A percentile compares a stretch with the other conserved stretches of the same genome.
Conservation (phyloP, 805 yeast species). For the Cyberlindnera nakhonratchasimensis region DNA sequence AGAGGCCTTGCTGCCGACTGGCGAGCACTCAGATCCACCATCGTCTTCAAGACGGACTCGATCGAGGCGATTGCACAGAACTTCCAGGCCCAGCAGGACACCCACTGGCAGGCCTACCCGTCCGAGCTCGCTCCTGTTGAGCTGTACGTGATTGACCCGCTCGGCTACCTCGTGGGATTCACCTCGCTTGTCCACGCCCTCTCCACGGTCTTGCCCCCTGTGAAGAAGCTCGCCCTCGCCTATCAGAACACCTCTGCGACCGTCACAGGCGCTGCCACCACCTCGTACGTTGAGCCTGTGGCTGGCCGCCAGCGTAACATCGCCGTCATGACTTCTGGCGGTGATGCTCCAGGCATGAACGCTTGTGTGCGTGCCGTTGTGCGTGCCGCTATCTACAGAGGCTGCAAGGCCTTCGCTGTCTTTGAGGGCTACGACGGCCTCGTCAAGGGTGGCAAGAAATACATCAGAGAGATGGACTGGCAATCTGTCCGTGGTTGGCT, state of each 20-base stretch:
- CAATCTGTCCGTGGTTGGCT: constrained; percentile 93
- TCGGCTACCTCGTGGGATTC: constrained; percentile 81
- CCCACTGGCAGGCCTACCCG: constrained; percentile 59
- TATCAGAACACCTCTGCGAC: neutral
- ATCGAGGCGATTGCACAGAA: constrained; percentile 28
- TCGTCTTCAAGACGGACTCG: constrained; percentile 34
- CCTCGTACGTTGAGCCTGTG: neutral
- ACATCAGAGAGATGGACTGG: constrained; percentile 80
- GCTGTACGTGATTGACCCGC: constrained; percentile 75
- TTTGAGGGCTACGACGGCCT: constrained; percentile 95
- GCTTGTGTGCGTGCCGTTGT: constrained; percentile 95
- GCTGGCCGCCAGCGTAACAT: constrained; percentile 40
- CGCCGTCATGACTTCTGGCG: constrained; percentile 98
- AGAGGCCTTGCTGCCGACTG: constrained; percentile 40
- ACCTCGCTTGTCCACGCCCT: constrained; percentile 58
- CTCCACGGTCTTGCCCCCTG: constrained; percentile 42
- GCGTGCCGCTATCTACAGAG: constrained; percentile 80
- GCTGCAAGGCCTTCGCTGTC: constrained; percentile 88
- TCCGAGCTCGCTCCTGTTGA: constrained; percentile 72
- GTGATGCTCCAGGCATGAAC: constrained; percentile 99
- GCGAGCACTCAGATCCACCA: constrained; percentile 44
- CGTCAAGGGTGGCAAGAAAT: constrained; percentile 74
- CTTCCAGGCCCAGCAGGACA: constrained; percentile 25
- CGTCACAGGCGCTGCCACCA: neutral
- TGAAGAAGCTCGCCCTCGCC: constrained; percentile 5